phyloP scores from a whole-genome alignment of 2,329 filamentous ascomycete genomes.

The Fusarium sp. region DNA sequence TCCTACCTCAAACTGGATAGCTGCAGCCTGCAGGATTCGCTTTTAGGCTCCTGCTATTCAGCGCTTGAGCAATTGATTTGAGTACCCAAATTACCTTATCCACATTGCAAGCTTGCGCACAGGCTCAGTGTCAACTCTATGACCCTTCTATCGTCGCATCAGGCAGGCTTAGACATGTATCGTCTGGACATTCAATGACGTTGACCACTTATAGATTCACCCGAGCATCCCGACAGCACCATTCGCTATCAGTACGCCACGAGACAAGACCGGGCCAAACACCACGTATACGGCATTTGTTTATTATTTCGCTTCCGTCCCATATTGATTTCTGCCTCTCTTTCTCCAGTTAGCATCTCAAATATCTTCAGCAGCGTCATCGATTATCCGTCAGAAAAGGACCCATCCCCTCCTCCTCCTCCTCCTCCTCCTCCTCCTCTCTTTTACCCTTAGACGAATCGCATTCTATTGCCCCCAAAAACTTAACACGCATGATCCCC shows the following conservation, averaged over 20 bases:
- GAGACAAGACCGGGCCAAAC: slow-evolving; percentile 7
- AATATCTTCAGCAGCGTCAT: slow-evolving; percentile 13
- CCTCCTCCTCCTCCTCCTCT: slow-evolving; percentile 2
- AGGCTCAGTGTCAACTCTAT: slow-evolving; percentile 17
- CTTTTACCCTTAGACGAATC: slow-evolving; percentile 4
- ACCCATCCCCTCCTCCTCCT: slow-evolving; percentile 16
- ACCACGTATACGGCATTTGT: not conserved
- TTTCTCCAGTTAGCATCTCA: not conserved
- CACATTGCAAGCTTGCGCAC: slow-evolving; percentile 7
- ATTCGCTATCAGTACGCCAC: slow-evolving; percentile 7
- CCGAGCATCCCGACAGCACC: slow-evolving; percentile 20
- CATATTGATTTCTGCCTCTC: not conserved
- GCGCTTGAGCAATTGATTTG: slow-evolving; percentile 9
- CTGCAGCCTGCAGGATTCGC: not conserved
- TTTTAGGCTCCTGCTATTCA: not conserved
- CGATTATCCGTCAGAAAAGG: not conserved
- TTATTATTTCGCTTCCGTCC: slow-evolving; percentile 10
- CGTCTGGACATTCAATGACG: slow-evolving; percentile 32
- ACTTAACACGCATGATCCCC: slow-evolving; percentile 35
- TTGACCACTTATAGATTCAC: slow-evolving; percentile 25
- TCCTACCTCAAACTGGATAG: not conserved
- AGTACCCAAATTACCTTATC: slow-evolving; percentile 3
- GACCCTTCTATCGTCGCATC: slow-evolving; percentile 25
- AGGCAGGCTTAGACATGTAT: slow-evolving; percentile 23
- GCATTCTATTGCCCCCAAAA: slow-evolving; percentile 19